Evolutionary conservation across 225 moss, liverwort and hornwort species (phyloP), one percentile per base, ranked within the genome.

Genomic region (Anthoceros angustus): DNA sequence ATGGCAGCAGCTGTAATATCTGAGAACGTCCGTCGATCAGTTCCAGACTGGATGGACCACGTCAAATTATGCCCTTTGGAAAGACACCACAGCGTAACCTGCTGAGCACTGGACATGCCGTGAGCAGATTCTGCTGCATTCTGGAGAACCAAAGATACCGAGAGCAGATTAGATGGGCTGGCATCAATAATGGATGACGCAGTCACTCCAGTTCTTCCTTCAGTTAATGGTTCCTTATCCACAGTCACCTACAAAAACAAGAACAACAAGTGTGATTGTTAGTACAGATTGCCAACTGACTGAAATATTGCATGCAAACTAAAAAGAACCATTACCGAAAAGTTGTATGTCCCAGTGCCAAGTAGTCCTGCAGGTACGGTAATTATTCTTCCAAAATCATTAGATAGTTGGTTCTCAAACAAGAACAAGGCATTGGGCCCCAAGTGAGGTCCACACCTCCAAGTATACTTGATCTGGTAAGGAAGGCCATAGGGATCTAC

Each of bases 391-490:
- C 55, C 55, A 15, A 8, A 55, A 15, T 55, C 55, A 20, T 15
- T 23, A 32, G 32, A 32, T 32, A 32, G 32, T 32, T 32, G 32
- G 32, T 32, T 32, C 32, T 32, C 32, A 9, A 8, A 20, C 10
- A 55, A 12, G n/a, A 55, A 55, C 23, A 23, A 55, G 14, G n/a
- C 55, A 55, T 55, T 15, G 23, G 23, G 18, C 16, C 23, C 55
- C 55, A 32, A 32, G 32, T 32, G 2, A 32, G 66, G 62, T 62
- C 75, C 43, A 62, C 77, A 76, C n/a, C 63, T 66, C 85, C 82
- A 85, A 6, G 16, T 75, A 0, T 72, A 85, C 43, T 78, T 67
- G 10, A 75, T 80, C 0, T 70, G 74, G 10, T 80, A 72, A 6
- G 76, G 24, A 64, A 80, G 62, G 18, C 79, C 43, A 0, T 69